A percentile compares a stretch with the other conserved stretches of the same genome.
phyloP scores from a whole-genome alignment of 768 basidiomycete species.

The Saitozyma sp. region DNA sequence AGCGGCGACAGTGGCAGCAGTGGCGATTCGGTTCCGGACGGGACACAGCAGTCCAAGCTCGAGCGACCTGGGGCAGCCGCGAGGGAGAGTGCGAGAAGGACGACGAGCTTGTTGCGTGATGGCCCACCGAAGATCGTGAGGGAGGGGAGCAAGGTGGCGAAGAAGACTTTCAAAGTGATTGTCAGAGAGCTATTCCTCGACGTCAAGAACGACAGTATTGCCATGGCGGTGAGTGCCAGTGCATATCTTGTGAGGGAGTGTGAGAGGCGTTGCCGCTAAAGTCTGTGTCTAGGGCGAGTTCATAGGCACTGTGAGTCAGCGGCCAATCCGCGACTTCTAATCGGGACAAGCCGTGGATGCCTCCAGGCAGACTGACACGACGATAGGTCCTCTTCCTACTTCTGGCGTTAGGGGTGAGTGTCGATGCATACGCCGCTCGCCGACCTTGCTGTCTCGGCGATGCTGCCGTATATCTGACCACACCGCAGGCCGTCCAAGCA shows the following conservation, averaged over 20 bases:
- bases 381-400: slow-evolving; percentile 41
- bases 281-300: slow-evolving; percentile 34
- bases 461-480: too few species aligned
- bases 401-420: slow-evolving; percentile 38
- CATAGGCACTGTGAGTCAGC: slow-evolving; percentile 31
- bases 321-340: background rate
- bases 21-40: too few species aligned
- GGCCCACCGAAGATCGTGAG: slow-evolving; percentile 1
- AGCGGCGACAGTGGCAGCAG: too few species aligned
- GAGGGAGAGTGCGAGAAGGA: too few species aligned
- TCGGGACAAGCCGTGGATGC: background rate
- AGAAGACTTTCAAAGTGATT: background rate
- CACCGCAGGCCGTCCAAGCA: slow-evolving; percentile 34
- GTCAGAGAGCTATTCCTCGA: slow-evolving; percentile 9
- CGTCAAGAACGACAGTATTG: slow-evolving; percentile 25
- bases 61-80: too few species aligned
- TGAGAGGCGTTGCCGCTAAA: background rate
- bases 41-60: too few species aligned
- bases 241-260: background rate
- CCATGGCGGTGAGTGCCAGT: slow-evolving; percentile 21
- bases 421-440: background rate
- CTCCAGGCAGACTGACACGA: too few species aligned
- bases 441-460: background rate
- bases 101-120: background rate
- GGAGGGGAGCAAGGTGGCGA: slow-evolving; percentile 7